Conservation (phyloP, 148 eudicot genomes). For the Beta vulgaris region DNA sequence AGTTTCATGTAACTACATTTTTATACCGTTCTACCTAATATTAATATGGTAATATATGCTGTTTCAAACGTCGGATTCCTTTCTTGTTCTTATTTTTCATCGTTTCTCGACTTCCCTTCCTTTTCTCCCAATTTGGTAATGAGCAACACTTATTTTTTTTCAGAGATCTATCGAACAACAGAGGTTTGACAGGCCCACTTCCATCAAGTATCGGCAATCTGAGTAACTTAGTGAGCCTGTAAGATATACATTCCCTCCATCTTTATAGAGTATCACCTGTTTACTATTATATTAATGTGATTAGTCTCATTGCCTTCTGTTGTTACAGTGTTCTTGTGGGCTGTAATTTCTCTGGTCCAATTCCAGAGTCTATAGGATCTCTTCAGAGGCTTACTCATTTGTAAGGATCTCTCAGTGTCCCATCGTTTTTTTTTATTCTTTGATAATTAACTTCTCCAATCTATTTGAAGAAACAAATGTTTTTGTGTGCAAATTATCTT, state of each 20-base stretch:
- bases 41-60: no score
- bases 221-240: conserved; percentile 32
- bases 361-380: conserved; percentile 34
- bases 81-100: conserved; percentile 5
- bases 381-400: conserved; percentile 25
- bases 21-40: no score
- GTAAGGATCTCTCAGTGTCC: conserved; percentile 7
- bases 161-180: conserved; percentile 39
- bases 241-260: conserved; percentile 4
- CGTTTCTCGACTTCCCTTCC: background rate
- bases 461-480: background rate
- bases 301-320: conserved; percentile 2
- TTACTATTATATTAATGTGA: background rate
- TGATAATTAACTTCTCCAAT: background rate
- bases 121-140: background rate
- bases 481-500: background rate
- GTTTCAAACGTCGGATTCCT: background rate
- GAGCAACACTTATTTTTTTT: background rate
- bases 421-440: background rate
- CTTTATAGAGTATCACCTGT: background rate
- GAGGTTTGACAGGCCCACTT: conserved; percentile 29
- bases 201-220: conserved; percentile 32
- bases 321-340: conserved; percentile 28
- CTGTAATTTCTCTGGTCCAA: conserved; percentile 31
- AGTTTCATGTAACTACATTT: background rate